Conservation (phyloP, 2,329 filamentous ascomycete species). For the Xylariomycetidae sp. region DNA sequence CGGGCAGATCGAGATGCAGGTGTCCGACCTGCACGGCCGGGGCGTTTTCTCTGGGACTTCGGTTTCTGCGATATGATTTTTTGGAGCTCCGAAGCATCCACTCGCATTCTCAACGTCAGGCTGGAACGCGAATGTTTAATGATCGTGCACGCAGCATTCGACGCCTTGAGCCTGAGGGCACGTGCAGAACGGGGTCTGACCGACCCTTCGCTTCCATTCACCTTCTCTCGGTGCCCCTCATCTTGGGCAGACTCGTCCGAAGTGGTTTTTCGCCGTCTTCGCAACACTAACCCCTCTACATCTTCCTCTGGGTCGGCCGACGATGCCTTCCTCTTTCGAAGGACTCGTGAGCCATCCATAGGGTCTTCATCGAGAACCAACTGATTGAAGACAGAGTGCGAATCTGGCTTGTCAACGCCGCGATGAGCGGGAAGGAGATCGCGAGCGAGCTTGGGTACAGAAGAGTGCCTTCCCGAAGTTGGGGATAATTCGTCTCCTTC, state of each 20-base stretch:
- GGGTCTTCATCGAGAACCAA: constrained; percentile 68
- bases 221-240: constrained; percentile 29
- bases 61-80: constrained; percentile 56
- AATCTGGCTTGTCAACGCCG: constrained; percentile 60
- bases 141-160: constrained; percentile 37
- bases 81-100: constrained; percentile 54
- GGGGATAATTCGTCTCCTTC: constrained; percentile 31
- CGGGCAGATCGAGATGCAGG: constrained; percentile 27
- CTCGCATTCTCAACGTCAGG: constrained; percentile 54
- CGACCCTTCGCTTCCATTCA: constrained; percentile 29
- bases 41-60: constrained; percentile 52
- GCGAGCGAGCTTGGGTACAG: constrained; percentile 61
- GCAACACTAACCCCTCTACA: constrained; percentile 41
- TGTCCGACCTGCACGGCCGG: constrained; percentile 24
- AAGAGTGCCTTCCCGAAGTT: constrained; percentile 45
- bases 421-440: constrained; percentile 68
- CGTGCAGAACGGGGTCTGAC: constrained; percentile 46
- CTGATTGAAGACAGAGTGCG: constrained; percentile 74
- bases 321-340: constrained; percentile 82
- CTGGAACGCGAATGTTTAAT: constrained; percentile 34
- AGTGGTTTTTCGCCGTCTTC: constrained; percentile 49
- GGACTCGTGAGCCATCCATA: constrained; percentile 69
- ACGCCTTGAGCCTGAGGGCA: constrained; percentile 51
- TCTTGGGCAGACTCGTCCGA: constrained; percentile 35
- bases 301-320: constrained; percentile 60